A percentile compares a stretch with the other conserved stretches of the same genome.
phyloP scores from a whole-genome alignment of 768 basidiomycete genomes.

The Pluteus cervinus region DNA sequence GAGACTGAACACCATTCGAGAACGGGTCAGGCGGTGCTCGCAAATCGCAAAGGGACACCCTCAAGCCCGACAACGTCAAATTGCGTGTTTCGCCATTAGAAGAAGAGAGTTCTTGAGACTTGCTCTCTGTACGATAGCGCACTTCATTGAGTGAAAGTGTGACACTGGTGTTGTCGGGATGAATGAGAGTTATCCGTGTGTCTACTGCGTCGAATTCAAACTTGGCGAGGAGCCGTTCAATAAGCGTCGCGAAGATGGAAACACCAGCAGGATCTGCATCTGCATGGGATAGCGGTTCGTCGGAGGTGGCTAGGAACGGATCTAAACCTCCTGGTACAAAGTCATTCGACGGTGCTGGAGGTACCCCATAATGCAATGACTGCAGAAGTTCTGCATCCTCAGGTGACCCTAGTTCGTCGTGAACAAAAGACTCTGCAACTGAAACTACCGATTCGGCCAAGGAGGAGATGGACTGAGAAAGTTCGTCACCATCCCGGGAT shows the following conservation, averaged over 20 bases:
- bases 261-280: conserved; percentile 69
- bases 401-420: conserved; percentile 66
- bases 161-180: conserved; percentile 56
- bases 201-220: conserved; percentile 74
- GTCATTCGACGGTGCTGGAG: conserved; percentile 25
- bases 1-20: too few relatives aligned
- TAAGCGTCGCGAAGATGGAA: conserved; percentile 73
- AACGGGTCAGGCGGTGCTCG: too few relatives aligned
- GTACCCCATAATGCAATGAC: conserved; percentile 51
- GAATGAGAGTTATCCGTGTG: conserved; percentile 62
- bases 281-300: conserved; percentile 31
- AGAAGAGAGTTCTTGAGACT: conserved; percentile 6
- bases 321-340: conserved; percentile 66
- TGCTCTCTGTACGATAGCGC: conserved; percentile 45
- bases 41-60: conserved; percentile 29
- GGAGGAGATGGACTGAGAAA: conserved; percentile 25
- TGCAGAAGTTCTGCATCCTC: conserved; percentile 70
- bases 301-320: conserved; percentile 37
- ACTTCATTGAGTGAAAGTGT: conserved; percentile 54
- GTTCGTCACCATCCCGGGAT: too few relatives aligned
- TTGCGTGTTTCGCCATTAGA: conserved; percentile 34
- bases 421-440: conserved; percentile 83
- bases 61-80: conserved; percentile 51
- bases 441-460: conserved; percentile 76
- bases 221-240: conserved; percentile 71